Conservation (phyloP, 768 basidiomycete species). For the Hericium erinaceus region DNA sequence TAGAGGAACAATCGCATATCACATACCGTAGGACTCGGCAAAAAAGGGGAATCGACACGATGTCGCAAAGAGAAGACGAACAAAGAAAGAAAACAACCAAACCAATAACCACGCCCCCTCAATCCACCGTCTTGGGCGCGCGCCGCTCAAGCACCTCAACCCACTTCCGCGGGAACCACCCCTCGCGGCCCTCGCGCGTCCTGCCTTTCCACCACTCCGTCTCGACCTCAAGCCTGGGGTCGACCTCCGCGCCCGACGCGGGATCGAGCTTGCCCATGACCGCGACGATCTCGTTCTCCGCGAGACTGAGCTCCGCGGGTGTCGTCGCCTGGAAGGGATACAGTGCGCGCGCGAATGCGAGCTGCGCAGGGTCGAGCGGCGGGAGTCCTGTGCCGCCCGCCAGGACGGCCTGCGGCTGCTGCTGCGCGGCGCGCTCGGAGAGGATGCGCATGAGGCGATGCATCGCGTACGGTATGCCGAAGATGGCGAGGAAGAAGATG, state of each 20-base stretch:
- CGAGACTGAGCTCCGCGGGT: slow-evolving; percentile 69
- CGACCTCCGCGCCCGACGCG: slow-evolving; percentile 55
- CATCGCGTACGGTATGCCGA: slow-evolving; percentile 94
- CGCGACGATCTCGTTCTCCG: slow-evolving; percentile 89
- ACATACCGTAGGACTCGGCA: too few relatives aligned
- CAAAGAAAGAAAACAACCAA: background rate
- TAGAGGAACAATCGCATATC: too few relatives aligned
- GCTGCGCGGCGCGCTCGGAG: slow-evolving; percentile 47
- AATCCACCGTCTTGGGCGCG: slow-evolving; percentile 33
- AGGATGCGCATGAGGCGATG: slow-evolving; percentile 77
- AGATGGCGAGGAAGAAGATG: slow-evolving; percentile 86
- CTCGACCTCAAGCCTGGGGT: slow-evolving; percentile 48
- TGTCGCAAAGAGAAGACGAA: background rate
- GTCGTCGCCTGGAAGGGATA: slow-evolving; percentile 71
- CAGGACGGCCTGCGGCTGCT: slow-evolving; percentile 28
- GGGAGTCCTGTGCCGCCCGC: slow-evolving; percentile 32
- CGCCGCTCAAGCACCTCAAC: slow-evolving; percentile 60
- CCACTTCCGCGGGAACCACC: slow-evolving; percentile 93
- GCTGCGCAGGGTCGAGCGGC: slow-evolving; percentile 67
- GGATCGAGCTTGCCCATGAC: slow-evolving; percentile 77
- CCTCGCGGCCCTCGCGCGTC: slow-evolving; percentile 82
- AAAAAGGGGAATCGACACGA: background rate
- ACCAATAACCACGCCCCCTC: background rate
- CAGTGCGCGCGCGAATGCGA: slow-evolving; percentile 77
- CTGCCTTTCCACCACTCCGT: slow-evolving; percentile 94